These are phyloP conservation scores for Cetradonia linearis DNA, from an alignment of 495 filamentous ascomycete species.

Conservation along the genomic window DNA sequence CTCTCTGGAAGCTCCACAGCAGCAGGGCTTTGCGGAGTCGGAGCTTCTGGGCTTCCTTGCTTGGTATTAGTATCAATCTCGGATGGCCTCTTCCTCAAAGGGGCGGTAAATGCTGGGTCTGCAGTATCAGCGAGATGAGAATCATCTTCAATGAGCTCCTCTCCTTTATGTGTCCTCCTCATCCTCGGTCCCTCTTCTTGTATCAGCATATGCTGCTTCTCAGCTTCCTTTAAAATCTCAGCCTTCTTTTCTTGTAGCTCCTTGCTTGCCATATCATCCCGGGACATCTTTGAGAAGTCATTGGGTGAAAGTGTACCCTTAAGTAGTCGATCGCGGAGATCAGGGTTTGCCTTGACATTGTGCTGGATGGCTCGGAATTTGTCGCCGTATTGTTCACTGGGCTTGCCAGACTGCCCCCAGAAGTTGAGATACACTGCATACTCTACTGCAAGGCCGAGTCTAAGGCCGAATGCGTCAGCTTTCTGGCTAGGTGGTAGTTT, in stretches of 20 bases:
- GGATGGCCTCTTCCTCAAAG: slow-evolving; percentile 31
- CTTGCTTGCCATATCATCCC: slow-evolving; percentile 82
- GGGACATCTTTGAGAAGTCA: slow-evolving; percentile 69
- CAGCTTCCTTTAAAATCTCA: slow-evolving; percentile 63
- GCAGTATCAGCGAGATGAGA: slow-evolving; percentile 32
- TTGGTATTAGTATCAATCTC: slow-evolving; percentile 34
- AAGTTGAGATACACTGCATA: slow-evolving; percentile 52
- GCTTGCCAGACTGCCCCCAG: slow-evolving; percentile 40
- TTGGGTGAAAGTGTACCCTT: slow-evolving; percentile 56
- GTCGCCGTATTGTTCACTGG: slow-evolving; percentile 42
- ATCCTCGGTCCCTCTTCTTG: slow-evolving; percentile 76
- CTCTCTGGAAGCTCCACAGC: slow-evolving; percentile 25
- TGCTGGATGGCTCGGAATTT: slow-evolving; percentile 57
- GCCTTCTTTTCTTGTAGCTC: slow-evolving; percentile 74
- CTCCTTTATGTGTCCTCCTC: slow-evolving; percentile 87
- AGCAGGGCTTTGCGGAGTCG: slow-evolving; percentile 28
- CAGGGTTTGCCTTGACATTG: slow-evolving; percentile 79
- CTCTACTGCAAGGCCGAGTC: slow-evolving; percentile 63
- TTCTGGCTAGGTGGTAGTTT: slow-evolving; percentile 44
- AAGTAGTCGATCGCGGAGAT: slow-evolving; percentile 66
- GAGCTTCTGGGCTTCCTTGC: slow-evolving; percentile 29
- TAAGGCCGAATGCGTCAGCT: slow-evolving; percentile 41
- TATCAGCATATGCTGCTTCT: slow-evolving; percentile 78
- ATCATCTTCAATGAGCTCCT: slow-evolving; percentile 75
- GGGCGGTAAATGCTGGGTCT: slow-evolving; percentile 42